Percentiles rank a stretch among this genome's conserved stretches.
phyloP scores from a whole-genome alignment of 2,329 filamentous ascomycete species.

The Alternaria ventricosa region DNA sequence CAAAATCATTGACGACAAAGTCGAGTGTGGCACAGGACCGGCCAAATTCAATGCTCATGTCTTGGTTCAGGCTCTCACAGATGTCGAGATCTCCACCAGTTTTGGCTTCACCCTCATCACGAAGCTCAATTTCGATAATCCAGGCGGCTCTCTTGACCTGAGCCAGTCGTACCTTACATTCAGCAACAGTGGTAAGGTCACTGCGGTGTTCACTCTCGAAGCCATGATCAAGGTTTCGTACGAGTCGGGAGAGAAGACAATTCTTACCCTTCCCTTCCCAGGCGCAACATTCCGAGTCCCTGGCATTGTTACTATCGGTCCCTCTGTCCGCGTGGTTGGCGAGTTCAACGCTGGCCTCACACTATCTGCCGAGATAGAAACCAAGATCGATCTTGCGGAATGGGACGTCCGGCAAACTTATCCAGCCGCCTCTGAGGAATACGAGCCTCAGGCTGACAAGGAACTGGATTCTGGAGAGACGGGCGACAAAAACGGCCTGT shows the following conservation, averaged over 20 bases:
- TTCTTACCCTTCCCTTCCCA: conserved; percentile 9
- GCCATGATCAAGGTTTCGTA: conserved; percentile 3
- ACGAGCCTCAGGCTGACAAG: conserved; percentile 3
- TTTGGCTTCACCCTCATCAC: conserved; percentile 14
- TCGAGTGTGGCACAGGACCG: not conserved
- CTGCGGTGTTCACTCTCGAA: conserved; percentile 7
- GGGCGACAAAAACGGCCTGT: conserved; percentile 4
- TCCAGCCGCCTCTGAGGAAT: not conserved
- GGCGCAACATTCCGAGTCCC: conserved; percentile 11
- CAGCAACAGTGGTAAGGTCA: conserved; percentile 8
- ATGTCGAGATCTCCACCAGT: conserved; percentile 6
- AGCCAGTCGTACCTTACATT: conserved; percentile 10
- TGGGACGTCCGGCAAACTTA: conserved; percentile 7
- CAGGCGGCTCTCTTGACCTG: conserved; percentile 1
- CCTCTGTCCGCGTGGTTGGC: conserved; percentile 2
- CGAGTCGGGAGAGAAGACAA: conserved; percentile 1
- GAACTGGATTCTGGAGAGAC: conserved; percentile 3
- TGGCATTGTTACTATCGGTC: conserved; percentile 16
- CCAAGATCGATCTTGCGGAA: conserved; percentile 7
- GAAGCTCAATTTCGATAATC: conserved; percentile 4
- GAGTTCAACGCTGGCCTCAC: conserved; percentile 1
- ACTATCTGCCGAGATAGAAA: conserved; percentile 3
- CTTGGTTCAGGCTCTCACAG: conserved; percentile 1
- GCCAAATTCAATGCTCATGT: conserved; percentile 6
- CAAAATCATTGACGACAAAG: conserved; percentile 12